Conservation (phyloP, 179 eudicot species). For the Gypsophila paniculata region DNA sequence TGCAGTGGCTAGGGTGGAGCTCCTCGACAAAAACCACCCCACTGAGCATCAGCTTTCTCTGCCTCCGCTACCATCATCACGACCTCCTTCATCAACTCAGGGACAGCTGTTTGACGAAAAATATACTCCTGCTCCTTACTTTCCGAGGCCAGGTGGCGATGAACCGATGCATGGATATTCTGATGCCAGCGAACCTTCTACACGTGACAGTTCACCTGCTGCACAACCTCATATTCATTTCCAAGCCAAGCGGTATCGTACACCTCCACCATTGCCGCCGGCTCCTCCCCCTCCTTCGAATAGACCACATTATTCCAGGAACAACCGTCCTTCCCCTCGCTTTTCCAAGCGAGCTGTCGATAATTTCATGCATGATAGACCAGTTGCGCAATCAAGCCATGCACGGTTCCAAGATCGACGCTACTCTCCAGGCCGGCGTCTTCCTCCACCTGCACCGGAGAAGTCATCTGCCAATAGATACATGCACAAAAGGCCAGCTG, state of each 20-base stretch:
- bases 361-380: conserved; percentile 14
- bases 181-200: background rate
- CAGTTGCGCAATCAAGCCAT: conserved; percentile 11
- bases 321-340: conserved; percentile 13
- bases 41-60: conserved; percentile 13
- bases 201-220: conserved; percentile 9
- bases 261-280: conserved; percentile 8
- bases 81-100: background rate
- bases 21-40: conserved; percentile 14
- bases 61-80: conserved; percentile 10
- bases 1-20: conserved; percentile 7
- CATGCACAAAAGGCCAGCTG: conserved; percentile 21
- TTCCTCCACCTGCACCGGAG: background rate
- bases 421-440: conserved; percentile 18
- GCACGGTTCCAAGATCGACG: conserved; percentile 17
- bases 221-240: background rate
- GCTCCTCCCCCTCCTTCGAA: conserved; percentile 14
- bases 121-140: background rate
- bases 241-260: background rate
- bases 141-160: background rate
- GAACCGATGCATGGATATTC: background rate
- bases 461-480: background rate
- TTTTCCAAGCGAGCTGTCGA: conserved; percentile 1
- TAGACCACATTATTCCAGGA: conserved; percentile 18
- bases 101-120: conserved; percentile 10